Conservation (phyloP, 202 grass and related monocot species). For the Hordeum pubiflorum region DNA sequence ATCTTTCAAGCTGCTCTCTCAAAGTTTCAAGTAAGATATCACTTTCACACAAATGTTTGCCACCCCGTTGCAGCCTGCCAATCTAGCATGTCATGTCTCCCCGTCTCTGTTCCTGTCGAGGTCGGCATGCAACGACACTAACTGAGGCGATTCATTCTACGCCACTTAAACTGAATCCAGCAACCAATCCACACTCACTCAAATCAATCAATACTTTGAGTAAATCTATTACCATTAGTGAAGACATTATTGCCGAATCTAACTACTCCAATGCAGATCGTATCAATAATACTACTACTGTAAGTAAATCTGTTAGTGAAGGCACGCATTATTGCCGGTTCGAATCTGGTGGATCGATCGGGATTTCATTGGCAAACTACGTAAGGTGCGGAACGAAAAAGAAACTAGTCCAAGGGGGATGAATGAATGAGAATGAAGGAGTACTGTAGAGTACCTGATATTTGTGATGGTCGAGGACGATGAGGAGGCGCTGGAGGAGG, state of each 20-base stretch:
- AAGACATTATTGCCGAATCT: not conserved
- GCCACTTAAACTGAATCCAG: not conserved
- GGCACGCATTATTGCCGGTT: not conserved
- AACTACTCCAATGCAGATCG: not conserved
- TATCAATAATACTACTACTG: no score
- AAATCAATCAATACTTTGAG: not conserved
- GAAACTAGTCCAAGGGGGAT: no score
- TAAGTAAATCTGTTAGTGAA: not conserved
- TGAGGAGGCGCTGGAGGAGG: not conserved
- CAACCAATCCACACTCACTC: not conserved
- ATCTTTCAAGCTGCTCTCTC: not conserved
- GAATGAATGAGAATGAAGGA: no score
- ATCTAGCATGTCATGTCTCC: not conserved
- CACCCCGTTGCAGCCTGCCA: not conserved
- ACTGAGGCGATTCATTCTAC: not conserved
- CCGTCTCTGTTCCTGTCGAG: not conserved
- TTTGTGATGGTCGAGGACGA: not conserved
- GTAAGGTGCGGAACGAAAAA: no score
- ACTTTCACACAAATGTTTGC: not conserved
- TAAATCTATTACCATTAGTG: not conserved
- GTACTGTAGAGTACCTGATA: not conserved
- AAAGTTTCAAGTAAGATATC: not conserved
- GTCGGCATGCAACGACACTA: not conserved
- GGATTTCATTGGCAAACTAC: no score
- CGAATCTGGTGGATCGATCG: not conserved